Conservation (phyloP, 371 early-diverging fungal species). For the Paraphysoderma sedebokerense region DNA sequence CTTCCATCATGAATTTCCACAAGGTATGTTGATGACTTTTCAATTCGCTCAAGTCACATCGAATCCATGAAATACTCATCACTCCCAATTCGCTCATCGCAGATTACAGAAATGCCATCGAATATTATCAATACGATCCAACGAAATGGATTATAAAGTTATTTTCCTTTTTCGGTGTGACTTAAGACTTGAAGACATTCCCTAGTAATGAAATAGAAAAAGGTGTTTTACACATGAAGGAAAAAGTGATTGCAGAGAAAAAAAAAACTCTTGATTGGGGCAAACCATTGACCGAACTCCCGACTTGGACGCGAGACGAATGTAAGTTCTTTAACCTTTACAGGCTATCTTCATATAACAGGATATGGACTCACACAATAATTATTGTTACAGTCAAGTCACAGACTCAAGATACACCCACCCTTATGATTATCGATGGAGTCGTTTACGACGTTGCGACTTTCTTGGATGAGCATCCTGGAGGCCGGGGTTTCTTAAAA, state of each 20-base stretch:
- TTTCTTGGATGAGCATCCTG: slow-evolving; percentile 83
- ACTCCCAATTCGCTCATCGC: too few species aligned
- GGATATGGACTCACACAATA: too few species aligned
- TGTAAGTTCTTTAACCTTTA: too few species aligned
- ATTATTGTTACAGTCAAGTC: too few species aligned
- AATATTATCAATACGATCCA: slow-evolving; percentile 80
- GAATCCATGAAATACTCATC: too few species aligned
- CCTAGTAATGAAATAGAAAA: slow-evolving; percentile 78
- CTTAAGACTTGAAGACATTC: slow-evolving; percentile 73
- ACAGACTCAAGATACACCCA: too few species aligned
- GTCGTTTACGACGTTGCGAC: slow-evolving; percentile 73
- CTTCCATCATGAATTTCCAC: slow-evolving; percentile 90
- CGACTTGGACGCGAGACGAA: slow-evolving; percentile 18
- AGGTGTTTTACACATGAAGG: slow-evolving; percentile 61
- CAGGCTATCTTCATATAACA: too few species aligned
- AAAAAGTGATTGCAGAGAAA: slow-evolving; percentile 48
- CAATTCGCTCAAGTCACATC: too few species aligned
- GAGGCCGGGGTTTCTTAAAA: slow-evolving; percentile 60
- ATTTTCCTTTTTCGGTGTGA: slow-evolving; percentile 48
- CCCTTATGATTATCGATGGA: slow-evolving; percentile 71
- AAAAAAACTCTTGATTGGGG: slow-evolving; percentile 56
- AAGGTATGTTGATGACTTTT: too few species aligned
- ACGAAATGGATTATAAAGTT: slow-evolving; percentile 81
- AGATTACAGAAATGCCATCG: slow-evolving; percentile 88
- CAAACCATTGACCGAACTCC: slow-evolving; percentile 45